phyloP scores from a whole-genome alignment of 768 basidiomycete genomes.

The Hypholoma sublateritium region DNA sequence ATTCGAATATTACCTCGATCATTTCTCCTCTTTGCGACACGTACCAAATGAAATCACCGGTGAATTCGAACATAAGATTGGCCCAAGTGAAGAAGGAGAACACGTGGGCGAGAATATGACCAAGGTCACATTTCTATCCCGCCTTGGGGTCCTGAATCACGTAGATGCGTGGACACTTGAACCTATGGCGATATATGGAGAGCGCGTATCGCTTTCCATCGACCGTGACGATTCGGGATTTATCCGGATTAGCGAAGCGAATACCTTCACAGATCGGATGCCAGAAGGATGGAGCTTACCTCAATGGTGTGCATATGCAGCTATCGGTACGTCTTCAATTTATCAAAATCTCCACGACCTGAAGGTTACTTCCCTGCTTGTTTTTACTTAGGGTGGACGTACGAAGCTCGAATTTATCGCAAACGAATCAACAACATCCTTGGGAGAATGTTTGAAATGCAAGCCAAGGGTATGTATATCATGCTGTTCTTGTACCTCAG shows the following conservation, averaged over 20 bases:
- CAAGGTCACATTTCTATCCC: slow-evolving; percentile 3
- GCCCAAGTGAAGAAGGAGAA: background rate
- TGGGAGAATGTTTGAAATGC: slow-evolving; percentile 13
- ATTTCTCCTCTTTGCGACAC: slow-evolving; percentile 9
- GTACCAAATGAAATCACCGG: background rate
- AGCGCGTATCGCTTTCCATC: slow-evolving; percentile 14
- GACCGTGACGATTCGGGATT: slow-evolving; percentile 21
- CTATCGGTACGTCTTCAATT: slow-evolving; percentile 13
- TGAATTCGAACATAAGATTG: background rate
- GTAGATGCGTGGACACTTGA: slow-evolving; percentile 21
- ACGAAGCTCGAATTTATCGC: slow-evolving; percentile 21
- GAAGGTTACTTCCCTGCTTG: too few species aligned
- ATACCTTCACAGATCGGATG: slow-evolving; percentile 16
- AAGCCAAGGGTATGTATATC: slow-evolving; percentile 12
- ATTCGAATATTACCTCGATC: slow-evolving; percentile 22
- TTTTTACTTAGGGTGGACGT: slow-evolving; percentile 15
- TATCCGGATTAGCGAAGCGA: slow-evolving; percentile 23
- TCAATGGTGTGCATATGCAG: slow-evolving; percentile 22
- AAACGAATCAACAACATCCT: slow-evolving; percentile 16
- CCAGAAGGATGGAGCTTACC: slow-evolving; percentile 21
- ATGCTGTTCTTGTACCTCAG: background rate
- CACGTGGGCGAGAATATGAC: background rate
- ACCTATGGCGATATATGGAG: slow-evolving; percentile 12
- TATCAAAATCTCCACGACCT: background rate
- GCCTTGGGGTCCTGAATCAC: slow-evolving; percentile 5